phyloP scores from a whole-genome alignment of 352 stramenopile species.

The Aphanomyces stellatus region DNA sequence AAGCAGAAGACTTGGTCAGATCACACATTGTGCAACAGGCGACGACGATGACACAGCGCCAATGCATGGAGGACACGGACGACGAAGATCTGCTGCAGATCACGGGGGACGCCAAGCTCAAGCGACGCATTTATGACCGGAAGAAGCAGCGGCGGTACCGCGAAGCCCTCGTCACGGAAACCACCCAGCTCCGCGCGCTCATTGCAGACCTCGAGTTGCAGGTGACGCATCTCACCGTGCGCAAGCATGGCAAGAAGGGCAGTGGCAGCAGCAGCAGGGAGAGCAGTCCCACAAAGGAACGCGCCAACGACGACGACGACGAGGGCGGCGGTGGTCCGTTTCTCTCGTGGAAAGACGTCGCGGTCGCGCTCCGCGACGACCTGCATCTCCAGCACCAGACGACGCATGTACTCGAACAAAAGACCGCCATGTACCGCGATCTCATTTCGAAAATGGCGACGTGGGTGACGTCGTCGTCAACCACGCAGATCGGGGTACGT shows the following conservation, averaged over 20 bases:
- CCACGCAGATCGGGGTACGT: not conserved
- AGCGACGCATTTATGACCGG: not conserved
- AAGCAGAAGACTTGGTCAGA: not conserved
- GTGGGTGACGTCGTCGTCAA: not conserved
- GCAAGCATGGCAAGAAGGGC: not conserved
- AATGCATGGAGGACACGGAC: not conserved
- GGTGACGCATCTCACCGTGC: not conserved
- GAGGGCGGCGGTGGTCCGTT: too few relatives aligned
- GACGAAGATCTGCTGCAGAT: not conserved
- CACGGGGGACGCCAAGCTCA: not conserved
- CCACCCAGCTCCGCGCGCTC: not conserved
- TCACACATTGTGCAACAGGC: too few relatives aligned
- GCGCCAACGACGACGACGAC: not conserved
- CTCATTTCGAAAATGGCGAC: not conserved
- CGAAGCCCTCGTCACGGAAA: not conserved
- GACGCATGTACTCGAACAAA: not conserved
- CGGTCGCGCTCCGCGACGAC: not conserved
- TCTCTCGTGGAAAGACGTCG: constrained; percentile 10
- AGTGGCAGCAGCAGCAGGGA: too few relatives aligned
- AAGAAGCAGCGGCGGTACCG: constrained; percentile 4
- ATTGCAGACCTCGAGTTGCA: not conserved
- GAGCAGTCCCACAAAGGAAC: not conserved
- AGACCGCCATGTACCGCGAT: not conserved
- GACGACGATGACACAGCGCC: not conserved
- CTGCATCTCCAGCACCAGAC: not conserved